Conservation (phyloP, 208 protist species). For the Trypanosoma lewisi region DNA sequence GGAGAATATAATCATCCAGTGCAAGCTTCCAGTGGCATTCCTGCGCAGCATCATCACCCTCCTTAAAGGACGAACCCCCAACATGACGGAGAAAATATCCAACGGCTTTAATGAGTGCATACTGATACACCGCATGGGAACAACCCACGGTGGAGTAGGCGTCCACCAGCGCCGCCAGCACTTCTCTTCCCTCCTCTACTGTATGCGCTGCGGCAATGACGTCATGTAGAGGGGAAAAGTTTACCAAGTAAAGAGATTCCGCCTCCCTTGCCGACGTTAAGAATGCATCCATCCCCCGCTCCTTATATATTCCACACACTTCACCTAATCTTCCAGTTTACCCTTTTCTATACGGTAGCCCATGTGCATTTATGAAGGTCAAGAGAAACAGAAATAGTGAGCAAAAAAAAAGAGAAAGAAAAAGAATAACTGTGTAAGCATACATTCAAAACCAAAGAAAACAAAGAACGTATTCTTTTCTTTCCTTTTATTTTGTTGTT, state of each 20-base stretch:
- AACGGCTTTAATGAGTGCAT: constrained; percentile 34
- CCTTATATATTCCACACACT: neutral
- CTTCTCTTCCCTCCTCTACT: constrained; percentile 26
- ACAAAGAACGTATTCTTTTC: constrained; percentile 3
- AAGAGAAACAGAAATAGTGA: neutral
- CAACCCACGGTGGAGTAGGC: constrained; percentile 26
- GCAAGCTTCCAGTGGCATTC: constrained; percentile 20
- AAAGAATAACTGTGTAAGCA: neutral
- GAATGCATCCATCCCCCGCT: constrained; percentile 16
- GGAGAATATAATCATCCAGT: constrained; percentile 45
- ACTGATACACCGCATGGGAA: constrained; percentile 22
- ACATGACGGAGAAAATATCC: constrained; percentile 19
- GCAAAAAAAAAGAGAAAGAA: constrained; percentile 1
- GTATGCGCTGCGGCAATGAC: neutral
- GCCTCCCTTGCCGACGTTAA: constrained; percentile 16
- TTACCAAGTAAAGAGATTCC: constrained; percentile 19
- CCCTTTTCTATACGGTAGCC: neutral
- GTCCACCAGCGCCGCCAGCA: constrained; percentile 40
- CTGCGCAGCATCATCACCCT: neutral
- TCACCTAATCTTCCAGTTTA: neutral
- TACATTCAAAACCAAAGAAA: constrained; percentile 7
- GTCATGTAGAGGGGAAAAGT: constrained; percentile 17
- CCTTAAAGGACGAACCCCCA: neutral
- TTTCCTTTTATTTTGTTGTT: constrained; percentile 7
- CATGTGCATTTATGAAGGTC: neutral